These are phyloP conservation scores for Globisporangium sylvaticum DNA, from an alignment of 352 stramenopile genomes.

Conservation along the genomic window DNA sequence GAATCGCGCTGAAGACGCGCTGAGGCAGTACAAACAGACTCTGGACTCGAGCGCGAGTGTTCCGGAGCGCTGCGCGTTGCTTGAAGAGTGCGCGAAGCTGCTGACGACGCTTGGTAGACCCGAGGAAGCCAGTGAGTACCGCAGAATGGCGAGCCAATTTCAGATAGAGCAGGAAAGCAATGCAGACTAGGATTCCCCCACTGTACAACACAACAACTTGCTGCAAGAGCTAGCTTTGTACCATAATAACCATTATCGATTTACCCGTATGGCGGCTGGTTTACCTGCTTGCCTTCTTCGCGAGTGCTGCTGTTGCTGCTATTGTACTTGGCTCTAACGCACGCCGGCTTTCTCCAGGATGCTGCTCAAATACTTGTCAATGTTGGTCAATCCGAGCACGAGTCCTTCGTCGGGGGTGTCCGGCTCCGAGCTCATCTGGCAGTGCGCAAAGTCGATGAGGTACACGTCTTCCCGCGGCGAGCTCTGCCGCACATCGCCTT, in stretches of 20 bases:
- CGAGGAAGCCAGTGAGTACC: slow-evolving; percentile 68
- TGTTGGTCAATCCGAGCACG: slow-evolving; percentile 60
- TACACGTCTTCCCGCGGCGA: slow-evolving; percentile 38
- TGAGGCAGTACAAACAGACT: slow-evolving; percentile 64
- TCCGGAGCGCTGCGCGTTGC: slow-evolving; percentile 35
- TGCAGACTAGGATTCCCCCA: neutral
- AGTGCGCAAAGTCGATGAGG: slow-evolving; percentile 80
- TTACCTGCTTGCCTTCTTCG: neutral
- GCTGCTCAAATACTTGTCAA: slow-evolving; percentile 40
- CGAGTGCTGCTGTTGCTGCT: neutral
- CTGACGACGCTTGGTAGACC: slow-evolving; percentile 61
- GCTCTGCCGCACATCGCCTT: slow-evolving; percentile 43
- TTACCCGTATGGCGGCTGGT: neutral
- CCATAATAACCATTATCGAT: slow-evolving; percentile 11
- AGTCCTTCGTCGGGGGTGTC: slow-evolving; percentile 57
- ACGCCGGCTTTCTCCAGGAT: slow-evolving; percentile 20
- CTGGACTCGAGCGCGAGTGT: slow-evolving; percentile 39
- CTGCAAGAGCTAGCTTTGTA: slow-evolving; percentile 6
- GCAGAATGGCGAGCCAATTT: slow-evolving; percentile 51
- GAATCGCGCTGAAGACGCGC: slow-evolving; percentile 72
- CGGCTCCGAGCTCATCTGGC: slow-evolving; percentile 56
- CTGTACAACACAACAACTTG: neutral
- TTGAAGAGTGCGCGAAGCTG: slow-evolving; percentile 63
- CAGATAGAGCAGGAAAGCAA: slow-evolving; percentile 16
- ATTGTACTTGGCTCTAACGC: neutral